Conservation (phyloP, 768 basidiomycete species). For the Panus rudis region DNA sequence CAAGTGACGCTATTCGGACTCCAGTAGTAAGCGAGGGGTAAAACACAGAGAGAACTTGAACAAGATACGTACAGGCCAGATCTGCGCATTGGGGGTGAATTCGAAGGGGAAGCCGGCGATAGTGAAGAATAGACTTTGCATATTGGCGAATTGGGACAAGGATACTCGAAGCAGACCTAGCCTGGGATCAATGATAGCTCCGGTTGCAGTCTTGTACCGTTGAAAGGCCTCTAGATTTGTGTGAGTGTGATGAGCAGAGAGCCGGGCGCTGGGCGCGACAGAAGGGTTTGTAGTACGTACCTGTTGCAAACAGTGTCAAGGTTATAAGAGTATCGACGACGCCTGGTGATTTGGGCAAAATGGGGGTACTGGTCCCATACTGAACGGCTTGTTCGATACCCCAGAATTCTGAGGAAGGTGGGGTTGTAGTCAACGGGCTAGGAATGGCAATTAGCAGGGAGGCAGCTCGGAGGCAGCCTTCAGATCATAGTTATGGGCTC, state of each 20-base stretch:
- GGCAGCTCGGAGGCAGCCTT: too few relatives aligned
- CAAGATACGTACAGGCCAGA: conserved; percentile 22
- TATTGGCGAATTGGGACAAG: conserved; percentile 20
- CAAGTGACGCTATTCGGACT: conserved; percentile 22
- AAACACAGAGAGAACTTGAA: neutral
- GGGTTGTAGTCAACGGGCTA: conserved; percentile 24
- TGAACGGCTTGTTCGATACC: conserved; percentile 28
- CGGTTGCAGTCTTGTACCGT: conserved; percentile 25
- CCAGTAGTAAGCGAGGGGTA: neutral
- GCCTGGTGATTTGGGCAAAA: conserved; percentile 22
- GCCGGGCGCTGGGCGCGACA: neutral
- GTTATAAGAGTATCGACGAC: conserved; percentile 33
- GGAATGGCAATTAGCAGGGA: neutral
- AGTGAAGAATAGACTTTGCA: conserved; percentile 27
- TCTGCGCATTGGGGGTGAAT: conserved; percentile 27
- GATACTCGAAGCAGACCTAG: conserved; percentile 27
- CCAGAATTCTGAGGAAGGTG: conserved; percentile 26
- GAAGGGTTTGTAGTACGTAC: conserved; percentile 11
- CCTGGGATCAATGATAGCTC: conserved; percentile 22
- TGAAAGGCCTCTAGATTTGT: conserved; percentile 21
- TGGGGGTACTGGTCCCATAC: conserved; percentile 19
- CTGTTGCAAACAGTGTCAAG: conserved; percentile 24
- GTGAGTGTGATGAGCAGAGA: neutral
- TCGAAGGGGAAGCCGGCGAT: conserved; percentile 21
- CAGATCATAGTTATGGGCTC: neutral